Evolutionary conservation across 768 basidiomycete species (phyloP), one percentile per base, ranked within the genome.

Genomic region (Termitomyces sp.): DNA sequence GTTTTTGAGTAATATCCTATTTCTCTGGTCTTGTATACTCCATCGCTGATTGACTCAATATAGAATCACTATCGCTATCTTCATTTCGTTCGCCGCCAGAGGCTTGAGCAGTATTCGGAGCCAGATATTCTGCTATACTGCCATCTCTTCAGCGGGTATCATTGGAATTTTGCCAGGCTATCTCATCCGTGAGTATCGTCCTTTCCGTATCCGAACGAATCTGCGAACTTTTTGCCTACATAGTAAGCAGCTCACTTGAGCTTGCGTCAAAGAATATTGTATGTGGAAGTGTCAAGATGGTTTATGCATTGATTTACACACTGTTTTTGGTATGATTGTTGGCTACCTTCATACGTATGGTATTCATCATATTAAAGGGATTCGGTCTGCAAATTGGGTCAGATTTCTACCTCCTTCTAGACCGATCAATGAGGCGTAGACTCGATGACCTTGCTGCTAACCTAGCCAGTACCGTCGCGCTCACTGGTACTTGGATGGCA

Each of bases 101-200:
- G 93, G 86, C 9, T 73, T 97, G 34, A 88, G 91, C 59, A 88
- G 87, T 61, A 91, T 93, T 58, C 81, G 81, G 18, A 81, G 78
- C 51, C 80, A 86, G 50, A 79, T 90, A 51, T 96, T 97, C 72
- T 97, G 94, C 69, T 97, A 95, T 68, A 88, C 91, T 3, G 90
- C 94, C 3, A 88, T 96, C 58, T 94, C 94, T 0, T 93, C 91
- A 8, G 81, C 92, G 51, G 86, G 86, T 26, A 90, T 95, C 55
- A 90, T 95, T 33, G 85, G 90, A 37, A 93, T 96, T 59, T 80
- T 95, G 46, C 93, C 93, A n/a, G 93, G 91, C 1, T 94, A 88
- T 71, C 79, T 92, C 51, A 90, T 92, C 58, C 69, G 90, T 90
- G 68, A 58, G 86, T 73, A 12, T 46, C 41, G 44, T 36, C 34